Percentiles rank a stretch among this genome's conserved stretches.
Conservation (phyloP, 164 flowering plant species). For the Liriodendron chinense region DNA sequence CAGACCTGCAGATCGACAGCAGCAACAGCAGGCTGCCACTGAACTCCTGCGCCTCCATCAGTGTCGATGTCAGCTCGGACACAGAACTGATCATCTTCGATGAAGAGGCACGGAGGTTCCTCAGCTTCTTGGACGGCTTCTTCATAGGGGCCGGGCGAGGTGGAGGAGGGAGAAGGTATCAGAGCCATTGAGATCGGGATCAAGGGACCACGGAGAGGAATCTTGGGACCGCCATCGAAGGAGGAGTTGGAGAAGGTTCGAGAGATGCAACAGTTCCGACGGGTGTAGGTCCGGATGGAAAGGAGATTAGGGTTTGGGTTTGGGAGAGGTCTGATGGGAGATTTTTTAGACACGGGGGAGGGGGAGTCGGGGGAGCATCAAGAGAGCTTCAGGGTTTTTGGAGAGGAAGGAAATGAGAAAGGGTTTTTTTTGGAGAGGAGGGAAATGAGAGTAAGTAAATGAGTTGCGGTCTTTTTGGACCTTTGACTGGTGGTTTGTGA, state of each 20-base stretch:
- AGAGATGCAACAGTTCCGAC: conserved; percentile 52
- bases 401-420: too few relatives aligned
- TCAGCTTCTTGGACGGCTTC: conserved; percentile 24
- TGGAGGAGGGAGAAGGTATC: conserved; percentile 11
- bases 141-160: neutral
- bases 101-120: conserved; percentile 3
- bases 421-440: too few relatives aligned
- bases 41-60: conserved; percentile 94
- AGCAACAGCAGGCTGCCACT: conserved; percentile 80
- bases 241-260: conserved; percentile 38
- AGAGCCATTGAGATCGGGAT: conserved; percentile 28
- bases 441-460: too few relatives aligned
- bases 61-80: conserved; percentile 44
- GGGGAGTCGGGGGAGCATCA: neutral
- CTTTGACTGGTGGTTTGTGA: too few relatives aligned
- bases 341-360: neutral
- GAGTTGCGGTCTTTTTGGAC: too few relatives aligned
- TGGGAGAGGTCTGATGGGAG: neutral
- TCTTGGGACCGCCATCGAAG: conserved; percentile 54
- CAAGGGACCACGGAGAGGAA: conserved; percentile 56
- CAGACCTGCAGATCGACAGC: conserved; percentile 57
- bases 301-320: neutral
- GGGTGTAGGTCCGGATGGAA: conserved; percentile 61
- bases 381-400: too few relatives aligned
- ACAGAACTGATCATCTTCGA: conserved; percentile 15